These are phyloP conservation scores for Phytophthora capsici DNA, from an alignment of 352 stramenopile species.

Conservation along the genomic window DNA sequence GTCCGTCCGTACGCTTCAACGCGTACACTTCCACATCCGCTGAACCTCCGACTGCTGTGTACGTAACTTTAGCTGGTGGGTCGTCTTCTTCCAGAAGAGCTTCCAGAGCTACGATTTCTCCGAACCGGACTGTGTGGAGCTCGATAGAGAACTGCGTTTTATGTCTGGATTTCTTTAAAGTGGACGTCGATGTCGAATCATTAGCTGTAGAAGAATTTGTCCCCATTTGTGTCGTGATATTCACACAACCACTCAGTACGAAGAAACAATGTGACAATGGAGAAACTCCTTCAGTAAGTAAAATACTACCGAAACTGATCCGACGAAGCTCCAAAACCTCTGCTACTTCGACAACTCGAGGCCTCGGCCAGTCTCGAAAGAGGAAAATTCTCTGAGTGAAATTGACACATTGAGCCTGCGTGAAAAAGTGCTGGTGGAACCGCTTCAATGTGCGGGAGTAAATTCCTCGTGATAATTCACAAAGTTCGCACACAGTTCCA, in stretches of 20 bases:
- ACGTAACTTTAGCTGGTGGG: conserved; percentile 20
- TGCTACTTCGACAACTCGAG: conserved; percentile 43
- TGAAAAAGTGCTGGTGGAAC: conserved; percentile 58
- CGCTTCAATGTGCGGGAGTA: conserved; percentile 56
- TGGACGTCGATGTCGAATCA: background rate
- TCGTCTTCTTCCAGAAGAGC: conserved; percentile 33
- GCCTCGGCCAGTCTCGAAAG: conserved; percentile 53
- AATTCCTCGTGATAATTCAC: conserved; percentile 52
- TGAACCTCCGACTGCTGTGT: conserved; percentile 37
- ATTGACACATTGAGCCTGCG: conserved; percentile 54
- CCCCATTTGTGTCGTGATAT: conserved; percentile 37
- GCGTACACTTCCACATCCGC: conserved; percentile 55
- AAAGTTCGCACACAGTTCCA: conserved; percentile 47
- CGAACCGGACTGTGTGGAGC: conserved; percentile 36
- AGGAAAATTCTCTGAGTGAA: conserved; percentile 58
- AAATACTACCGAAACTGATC: conserved; percentile 48
- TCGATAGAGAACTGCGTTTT: conserved; percentile 41
- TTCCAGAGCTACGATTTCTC: conserved; percentile 50
- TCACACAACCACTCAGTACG: conserved; percentile 47
- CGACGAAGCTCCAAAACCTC: conserved; percentile 52
- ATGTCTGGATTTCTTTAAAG: conserved; percentile 30
- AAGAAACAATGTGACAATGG: conserved; percentile 41
- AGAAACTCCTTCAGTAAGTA: conserved; percentile 38
- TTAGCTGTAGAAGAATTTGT: conserved; percentile 1
- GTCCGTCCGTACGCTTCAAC: conserved; percentile 33